Conservation (phyloP, 495 filamentous ascomycete species). For the Neurospora intermedia region DNA sequence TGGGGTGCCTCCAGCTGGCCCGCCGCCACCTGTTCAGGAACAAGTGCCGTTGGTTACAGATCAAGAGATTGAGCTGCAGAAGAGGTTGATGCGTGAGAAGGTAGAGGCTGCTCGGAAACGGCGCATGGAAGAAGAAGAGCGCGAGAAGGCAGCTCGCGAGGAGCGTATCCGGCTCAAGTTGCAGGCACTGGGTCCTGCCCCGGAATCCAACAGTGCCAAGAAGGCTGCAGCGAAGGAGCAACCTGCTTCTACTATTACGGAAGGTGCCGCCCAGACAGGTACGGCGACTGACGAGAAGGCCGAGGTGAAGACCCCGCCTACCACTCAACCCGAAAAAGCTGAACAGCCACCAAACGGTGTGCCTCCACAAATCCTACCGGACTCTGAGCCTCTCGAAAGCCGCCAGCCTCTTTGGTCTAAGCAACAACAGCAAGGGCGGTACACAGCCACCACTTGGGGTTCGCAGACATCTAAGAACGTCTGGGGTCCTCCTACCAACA, state of each 20-base stretch:
- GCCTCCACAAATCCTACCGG: neutral
- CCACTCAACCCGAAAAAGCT: slow-evolving; percentile 5
- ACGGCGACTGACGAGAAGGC: slow-evolving; percentile 4
- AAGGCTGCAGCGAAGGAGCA: slow-evolving; percentile 30
- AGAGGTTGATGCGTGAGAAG: slow-evolving; percentile 76
- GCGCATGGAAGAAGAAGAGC: slow-evolving; percentile 67
- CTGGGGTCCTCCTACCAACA: slow-evolving; percentile 64
- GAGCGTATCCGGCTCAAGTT: slow-evolving; percentile 80
- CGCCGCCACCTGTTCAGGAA: slow-evolving; percentile 15
- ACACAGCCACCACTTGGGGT: slow-evolving; percentile 23
- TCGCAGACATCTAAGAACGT: slow-evolving; percentile 46
- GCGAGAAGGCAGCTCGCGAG: slow-evolving; percentile 64
- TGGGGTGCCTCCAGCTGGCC: neutral
- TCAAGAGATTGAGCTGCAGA: slow-evolving; percentile 58
- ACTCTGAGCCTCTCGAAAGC: slow-evolving; percentile 8
- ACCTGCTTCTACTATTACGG: neutral
- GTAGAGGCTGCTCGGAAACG: slow-evolving; percentile 68
- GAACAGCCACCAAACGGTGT: slow-evolving; percentile 8
- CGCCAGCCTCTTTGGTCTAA: slow-evolving; percentile 7
- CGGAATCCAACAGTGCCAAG: slow-evolving; percentile 48
- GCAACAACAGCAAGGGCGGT: slow-evolving; percentile 24
- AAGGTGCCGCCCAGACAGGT: slow-evolving; percentile 13
- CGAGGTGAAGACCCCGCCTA: slow-evolving; percentile 7
- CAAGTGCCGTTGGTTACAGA: slow-evolving; percentile 30
- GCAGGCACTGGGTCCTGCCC: slow-evolving; percentile 60